Base-by-base conservation (phyloP, 2,329 filamentous ascomycete species). In the Mycocentrospora acerina region DNA sequence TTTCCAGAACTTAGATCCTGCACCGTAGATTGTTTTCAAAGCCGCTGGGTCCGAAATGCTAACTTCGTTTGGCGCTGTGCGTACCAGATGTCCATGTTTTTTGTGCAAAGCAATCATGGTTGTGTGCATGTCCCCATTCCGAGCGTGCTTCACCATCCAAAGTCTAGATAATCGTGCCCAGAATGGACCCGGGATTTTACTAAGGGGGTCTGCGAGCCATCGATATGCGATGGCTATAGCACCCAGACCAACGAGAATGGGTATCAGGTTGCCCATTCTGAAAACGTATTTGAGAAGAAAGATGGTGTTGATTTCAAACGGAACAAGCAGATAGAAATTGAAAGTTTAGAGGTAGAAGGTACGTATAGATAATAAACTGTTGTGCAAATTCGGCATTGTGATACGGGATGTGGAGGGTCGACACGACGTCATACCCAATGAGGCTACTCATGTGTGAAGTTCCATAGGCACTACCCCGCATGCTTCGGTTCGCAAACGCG, bases 1-100 rank as follows among this genome's bases (percentile, higher is more conserved):
- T 27, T 57, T 57, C 2, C 44, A 35, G 13, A 52, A 55, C 27
- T 53, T 50, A 7, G 45, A 32, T n/a, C 51, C 53, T 3, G 52
- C 51, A 2, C 44, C 44, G 15, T 55, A 55, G 22, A 55, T 52
- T 1, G 39, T 36, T 7, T 54, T 54, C 9, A 50, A 36, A 4
- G 50, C 50, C 2, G 29, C 34, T 8, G 34, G 34, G 17, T 42
- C 34, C 5, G 42, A 40, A 9, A 48, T 44, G 35, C 37, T 41
- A 17, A 49, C 32, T 33, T 44, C 40, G 10, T 42, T 49, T 7
- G 29, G 35, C 11, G 38, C 42, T 13, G 37, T 46, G 18, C 46
- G 46, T 9, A 49, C 46, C 3, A 49, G 37, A 10, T 38, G 39
- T 12, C 46, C 46, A 19, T 49, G 29, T 17, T 44, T 44, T 9